Evolutionary conservation across 768 basidiomycete species (phyloP).

Genomic region (Gloeophyllum trabeum): DNA sequence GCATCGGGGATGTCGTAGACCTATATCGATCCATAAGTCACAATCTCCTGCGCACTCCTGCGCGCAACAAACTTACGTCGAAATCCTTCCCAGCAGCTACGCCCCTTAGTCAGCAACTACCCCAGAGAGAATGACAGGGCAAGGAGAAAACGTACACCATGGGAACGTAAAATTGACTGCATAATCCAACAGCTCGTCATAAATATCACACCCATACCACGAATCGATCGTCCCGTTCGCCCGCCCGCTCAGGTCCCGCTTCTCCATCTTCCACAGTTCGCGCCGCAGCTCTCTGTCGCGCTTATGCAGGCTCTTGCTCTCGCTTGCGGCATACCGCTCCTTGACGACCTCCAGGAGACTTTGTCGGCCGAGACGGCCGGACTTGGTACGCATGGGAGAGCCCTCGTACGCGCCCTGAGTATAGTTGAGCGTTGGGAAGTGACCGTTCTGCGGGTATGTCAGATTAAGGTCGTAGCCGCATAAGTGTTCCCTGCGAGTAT

Average conservation of each 20-base stretch:
- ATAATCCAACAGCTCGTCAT: slow-evolving; percentile 60
- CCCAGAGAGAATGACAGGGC: background rate
- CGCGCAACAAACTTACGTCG: slow-evolving; percentile 8
- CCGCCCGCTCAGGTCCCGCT: slow-evolving; percentile 34
- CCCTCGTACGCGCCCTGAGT: background rate
- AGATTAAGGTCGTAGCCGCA: slow-evolving; percentile 61
- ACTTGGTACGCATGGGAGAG: too few species aligned
- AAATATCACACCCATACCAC: slow-evolving; percentile 36
- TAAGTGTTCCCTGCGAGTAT: slow-evolving; percentile 31
- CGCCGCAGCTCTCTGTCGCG: background rate
- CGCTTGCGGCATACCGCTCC: too few species aligned
- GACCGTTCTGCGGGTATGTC: slow-evolving; percentile 52
- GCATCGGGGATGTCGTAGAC: slow-evolving; percentile 17
- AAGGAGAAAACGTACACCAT: slow-evolving; percentile 23
- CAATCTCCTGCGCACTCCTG: too few species aligned
- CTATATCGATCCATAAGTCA: slow-evolving; percentile 3
- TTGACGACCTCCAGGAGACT: too few species aligned
- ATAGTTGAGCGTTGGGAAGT: slow-evolving; percentile 25
- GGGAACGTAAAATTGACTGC: slow-evolving; percentile 64
- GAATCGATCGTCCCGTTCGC: slow-evolving; percentile 46
- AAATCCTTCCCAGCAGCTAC: too few species aligned
- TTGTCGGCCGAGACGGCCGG: too few species aligned
- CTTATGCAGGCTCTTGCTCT: background rate
- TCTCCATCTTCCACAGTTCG: slow-evolving; percentile 20
- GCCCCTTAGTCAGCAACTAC: background rate